Conservation (phyloP, 345 rosid genomes). For the Angophora floribunda region DNA sequence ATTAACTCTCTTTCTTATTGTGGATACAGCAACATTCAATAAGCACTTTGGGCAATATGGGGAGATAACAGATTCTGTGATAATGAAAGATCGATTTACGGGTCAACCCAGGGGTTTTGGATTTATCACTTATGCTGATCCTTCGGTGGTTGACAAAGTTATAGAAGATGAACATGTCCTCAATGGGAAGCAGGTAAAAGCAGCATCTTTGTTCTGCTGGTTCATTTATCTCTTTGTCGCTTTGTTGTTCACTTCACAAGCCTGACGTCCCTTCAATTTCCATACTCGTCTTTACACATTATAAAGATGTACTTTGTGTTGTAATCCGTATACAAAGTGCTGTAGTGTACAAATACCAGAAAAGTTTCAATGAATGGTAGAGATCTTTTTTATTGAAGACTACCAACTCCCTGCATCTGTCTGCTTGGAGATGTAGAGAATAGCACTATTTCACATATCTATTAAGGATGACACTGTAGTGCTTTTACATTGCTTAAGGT, state of each 20-base stretch:
- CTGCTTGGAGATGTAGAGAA: background rate
- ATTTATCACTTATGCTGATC: conserved; percentile 80
- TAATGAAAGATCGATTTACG: conserved; percentile 80
- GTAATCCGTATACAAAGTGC: background rate
- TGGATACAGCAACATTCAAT: conserved; percentile 44
- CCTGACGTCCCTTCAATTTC: background rate
- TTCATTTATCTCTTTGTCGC: background rate
- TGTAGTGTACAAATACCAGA: background rate
- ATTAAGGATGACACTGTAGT: background rate
- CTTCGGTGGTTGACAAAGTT: conserved; percentile 81
- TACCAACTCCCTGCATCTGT: background rate
- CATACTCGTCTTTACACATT: background rate
- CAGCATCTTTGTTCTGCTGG: background rate
- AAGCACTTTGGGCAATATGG: conserved; percentile 81
- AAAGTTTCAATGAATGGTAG: background rate
- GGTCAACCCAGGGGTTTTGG: conserved; percentile 94
- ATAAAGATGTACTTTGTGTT: background rate
- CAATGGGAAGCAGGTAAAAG: conserved; percentile 75
- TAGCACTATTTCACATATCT: background rate
- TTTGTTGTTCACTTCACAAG: background rate
- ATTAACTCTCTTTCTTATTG: background rate
- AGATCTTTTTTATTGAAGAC: background rate
- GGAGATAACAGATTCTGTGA: conserved; percentile 79
- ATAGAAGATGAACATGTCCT: conserved; percentile 64
- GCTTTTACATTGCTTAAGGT: background rate